Evolutionary conservation across 495 filamentous ascomycete genomes (phyloP), one percentile per base, ranked within the genome.

Genomic region (Penicillium egyptiacum): DNA sequence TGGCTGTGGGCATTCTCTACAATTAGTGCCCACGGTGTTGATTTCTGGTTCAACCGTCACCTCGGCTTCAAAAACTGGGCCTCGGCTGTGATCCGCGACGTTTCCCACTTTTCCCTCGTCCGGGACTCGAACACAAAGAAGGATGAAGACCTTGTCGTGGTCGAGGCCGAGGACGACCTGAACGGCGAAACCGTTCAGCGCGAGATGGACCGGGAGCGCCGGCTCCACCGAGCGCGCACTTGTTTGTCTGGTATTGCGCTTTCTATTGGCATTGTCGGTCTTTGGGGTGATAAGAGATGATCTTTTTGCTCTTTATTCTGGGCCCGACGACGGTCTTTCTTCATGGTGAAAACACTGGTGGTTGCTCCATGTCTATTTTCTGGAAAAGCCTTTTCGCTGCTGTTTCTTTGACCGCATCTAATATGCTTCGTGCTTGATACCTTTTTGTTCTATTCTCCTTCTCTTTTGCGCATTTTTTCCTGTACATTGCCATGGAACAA

Each of bases 161-260:
- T 81, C 49, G 79, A 84, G 55, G 58, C 75, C 35, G 79, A 83
- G 23, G 75, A 83, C 60, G 67, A 81, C 35, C 70, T 90, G 54
- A 96, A 96, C 66, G 92, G 92, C 4, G 92, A 96, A 82, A 84
- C 86, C 60, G 85, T 96, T 26, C 76, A 88, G 64, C 76, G 72
- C 39, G 85, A 83, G 64, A 86, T 95, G 72, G 83, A 87, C 69
- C 72, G 71, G 39, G 88, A 88, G 69, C 78, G 82, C 58, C 73
- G 76, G 60, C 77, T 81, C 57, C 84, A 91, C 71, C 63, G 80
- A 22, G 71, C 83, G 16, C 80, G 88, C 68, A 77, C 79, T 23
- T 82, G 70, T 11, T 68, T 93, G 26, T 79, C 82, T 25, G 87
- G 86, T 2, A 12, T 87, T 53, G 90, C 83, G 0, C 87, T 95